phyloP scores from a whole-genome alignment of 2,329 filamentous ascomycete genomes.

The Calonectria pauciramosa region DNA sequence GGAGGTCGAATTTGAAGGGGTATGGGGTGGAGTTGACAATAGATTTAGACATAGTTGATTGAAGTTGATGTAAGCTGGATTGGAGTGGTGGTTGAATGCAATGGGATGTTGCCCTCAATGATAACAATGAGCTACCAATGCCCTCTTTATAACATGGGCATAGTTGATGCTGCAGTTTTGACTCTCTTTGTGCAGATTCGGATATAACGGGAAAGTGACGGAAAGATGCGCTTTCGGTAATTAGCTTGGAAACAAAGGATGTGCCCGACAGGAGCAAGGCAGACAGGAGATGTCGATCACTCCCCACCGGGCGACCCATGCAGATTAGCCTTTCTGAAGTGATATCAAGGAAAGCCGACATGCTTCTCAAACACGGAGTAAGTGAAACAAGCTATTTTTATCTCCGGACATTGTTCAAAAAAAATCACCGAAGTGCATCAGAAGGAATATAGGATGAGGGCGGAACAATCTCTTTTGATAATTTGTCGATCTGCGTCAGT shows the following conservation, averaged over 20 bases:
- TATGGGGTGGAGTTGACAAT: conserved; percentile 50
- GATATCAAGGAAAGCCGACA: neutral
- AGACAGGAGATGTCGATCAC: neutral
- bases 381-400: neutral
- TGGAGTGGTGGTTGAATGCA: neutral
- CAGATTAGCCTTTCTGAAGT: neutral
- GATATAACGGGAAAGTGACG: conserved; percentile 29
- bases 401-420: neutral
- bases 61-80: neutral
- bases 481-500: neutral
- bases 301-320: neutral
- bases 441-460: neutral
- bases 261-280: neutral
- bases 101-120: neutral
- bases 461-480: neutral
- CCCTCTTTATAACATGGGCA: neutral
- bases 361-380: neutral
- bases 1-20: conserved; percentile 48
- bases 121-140: neutral
- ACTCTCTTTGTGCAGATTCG: neutral
- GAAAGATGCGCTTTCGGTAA: conserved; percentile 7
- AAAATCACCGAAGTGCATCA: neutral
- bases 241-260: neutral
- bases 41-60: conserved; percentile 34
- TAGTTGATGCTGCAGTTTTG: neutral